Percentiles rank a stretch among this genome's conserved stretches.
These are phyloP conservation scores for Novakomyces olei DNA, from an alignment of 805 yeast genomes.

Conservation along the genomic window DNA sequence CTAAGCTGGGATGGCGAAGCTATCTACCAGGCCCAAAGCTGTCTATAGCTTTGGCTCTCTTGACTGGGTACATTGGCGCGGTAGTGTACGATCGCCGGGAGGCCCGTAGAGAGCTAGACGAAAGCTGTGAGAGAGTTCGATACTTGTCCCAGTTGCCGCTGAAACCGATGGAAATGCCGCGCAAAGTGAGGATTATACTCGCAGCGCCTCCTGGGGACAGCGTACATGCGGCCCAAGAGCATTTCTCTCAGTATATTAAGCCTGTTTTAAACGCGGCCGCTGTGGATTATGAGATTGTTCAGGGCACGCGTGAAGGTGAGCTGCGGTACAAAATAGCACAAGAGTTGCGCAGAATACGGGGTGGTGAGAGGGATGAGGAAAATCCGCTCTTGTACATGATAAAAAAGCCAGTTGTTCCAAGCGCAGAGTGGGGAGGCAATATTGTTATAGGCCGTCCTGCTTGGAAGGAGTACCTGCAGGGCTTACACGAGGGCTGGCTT, in stretches of 20 bases:
- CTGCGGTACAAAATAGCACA: constrained; percentile 66
- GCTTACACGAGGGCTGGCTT: constrained; percentile 81
- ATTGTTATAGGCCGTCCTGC: constrained; percentile 91
- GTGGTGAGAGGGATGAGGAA: constrained; percentile 8
- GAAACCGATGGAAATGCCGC: constrained; percentile 24
- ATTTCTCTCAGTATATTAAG: constrained; percentile 60
- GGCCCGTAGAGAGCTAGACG: constrained; percentile 40
- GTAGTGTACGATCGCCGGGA: constrained; percentile 55
- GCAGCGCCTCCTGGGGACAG: constrained; percentile 97
- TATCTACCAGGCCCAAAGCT: constrained; percentile 73
- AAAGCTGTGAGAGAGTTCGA: constrained; percentile 42
- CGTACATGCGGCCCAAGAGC: constrained; percentile 45
- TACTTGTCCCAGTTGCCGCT: constrained; percentile 29
- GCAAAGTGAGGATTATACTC: constrained; percentile 59
- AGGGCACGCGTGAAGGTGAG: constrained; percentile 73
- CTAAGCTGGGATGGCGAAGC: no score
- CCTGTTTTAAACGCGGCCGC: constrained; percentile 73
- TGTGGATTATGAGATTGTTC: constrained; percentile 54
- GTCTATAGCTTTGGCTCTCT: constrained; percentile 65
- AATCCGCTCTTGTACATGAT: constrained; percentile 12
- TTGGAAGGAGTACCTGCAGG: constrained; percentile 72
- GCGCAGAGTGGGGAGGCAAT: constrained; percentile 46
- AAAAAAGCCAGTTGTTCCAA: constrained; percentile 16
- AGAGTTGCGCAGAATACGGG: constrained; percentile 47
- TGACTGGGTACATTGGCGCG: constrained; percentile 50